Evolutionary conservation across 2,329 filamentous ascomycete species (phyloP).

Genomic region (Aspergillus versicolor): DNA sequence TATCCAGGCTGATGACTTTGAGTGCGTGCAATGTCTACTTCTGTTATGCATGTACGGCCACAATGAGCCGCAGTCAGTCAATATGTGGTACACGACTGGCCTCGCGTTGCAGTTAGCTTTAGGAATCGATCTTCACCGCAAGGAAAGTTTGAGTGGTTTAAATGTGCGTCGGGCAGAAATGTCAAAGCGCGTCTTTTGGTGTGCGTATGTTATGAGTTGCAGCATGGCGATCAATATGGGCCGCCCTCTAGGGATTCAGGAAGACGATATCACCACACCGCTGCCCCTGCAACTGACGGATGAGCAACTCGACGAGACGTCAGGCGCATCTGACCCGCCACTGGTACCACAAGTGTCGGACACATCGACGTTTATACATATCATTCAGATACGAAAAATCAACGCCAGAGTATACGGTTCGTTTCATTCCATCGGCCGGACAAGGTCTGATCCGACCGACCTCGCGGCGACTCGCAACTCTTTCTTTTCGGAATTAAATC

Average conservation of each 20-base stretch:
- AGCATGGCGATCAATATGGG: slow-evolving; percentile 27
- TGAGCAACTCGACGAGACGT: slow-evolving; percentile 11
- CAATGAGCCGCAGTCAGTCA: slow-evolving; percentile 26
- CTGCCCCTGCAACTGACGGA: slow-evolving; percentile 19
- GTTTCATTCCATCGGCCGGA: slow-evolving; percentile 17
- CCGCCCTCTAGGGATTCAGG: slow-evolving; percentile 23
- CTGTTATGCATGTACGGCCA: slow-evolving; percentile 27
- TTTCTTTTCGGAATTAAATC: slow-evolving; percentile 16
- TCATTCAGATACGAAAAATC: slow-evolving; percentile 25
- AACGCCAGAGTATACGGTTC: slow-evolving; percentile 22
- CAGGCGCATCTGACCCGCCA: neutral
- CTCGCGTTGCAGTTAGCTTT: slow-evolving; percentile 22
- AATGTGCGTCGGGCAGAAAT: slow-evolving; percentile 19
- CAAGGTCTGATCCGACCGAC: neutral
- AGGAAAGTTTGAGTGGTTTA: slow-evolving; percentile 14
- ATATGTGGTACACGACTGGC: slow-evolving; percentile 25
- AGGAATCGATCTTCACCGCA: slow-evolving; percentile 23
- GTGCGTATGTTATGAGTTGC: slow-evolving; percentile 25
- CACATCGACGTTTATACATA: slow-evolving; percentile 26
- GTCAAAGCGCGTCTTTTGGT: slow-evolving; percentile 26
- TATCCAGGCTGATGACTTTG: slow-evolving; percentile 19
- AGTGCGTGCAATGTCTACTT: slow-evolving; percentile 26
- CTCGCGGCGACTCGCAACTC: slow-evolving; percentile 1
- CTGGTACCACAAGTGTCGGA: slow-evolving; percentile 12
- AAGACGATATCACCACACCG: slow-evolving; percentile 24